phyloP scores from a whole-genome alignment of 139 green algal species.

The Limnomonas spitsbergensis region DNA sequence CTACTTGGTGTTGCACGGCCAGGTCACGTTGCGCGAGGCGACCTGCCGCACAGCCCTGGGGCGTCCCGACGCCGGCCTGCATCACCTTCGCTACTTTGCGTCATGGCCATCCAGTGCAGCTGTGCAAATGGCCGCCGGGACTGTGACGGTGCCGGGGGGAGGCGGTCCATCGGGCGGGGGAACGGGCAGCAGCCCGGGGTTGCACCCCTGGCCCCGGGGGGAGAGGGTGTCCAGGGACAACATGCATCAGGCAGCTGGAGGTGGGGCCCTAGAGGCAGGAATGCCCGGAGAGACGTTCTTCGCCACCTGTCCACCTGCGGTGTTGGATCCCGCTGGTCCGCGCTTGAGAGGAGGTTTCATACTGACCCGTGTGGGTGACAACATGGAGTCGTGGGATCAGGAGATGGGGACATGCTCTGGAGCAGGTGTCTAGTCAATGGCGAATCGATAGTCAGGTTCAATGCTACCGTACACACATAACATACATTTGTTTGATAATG shows the following conservation, averaged over 20 bases:
- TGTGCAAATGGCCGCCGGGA: not conserved
- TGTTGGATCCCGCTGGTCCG: not conserved
- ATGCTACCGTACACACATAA: too few species aligned
- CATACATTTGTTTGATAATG: too few species aligned
- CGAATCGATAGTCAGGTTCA: too few species aligned
- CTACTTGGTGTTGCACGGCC: slow-evolving; percentile 11
- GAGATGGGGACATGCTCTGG: too few species aligned
- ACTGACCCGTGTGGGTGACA: not conserved
- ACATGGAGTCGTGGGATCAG: too few species aligned
- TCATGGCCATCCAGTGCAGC: not conserved
- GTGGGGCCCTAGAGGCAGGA: not conserved
- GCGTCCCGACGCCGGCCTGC: not conserved
- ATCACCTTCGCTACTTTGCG: not conserved
- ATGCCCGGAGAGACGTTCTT: not conserved
- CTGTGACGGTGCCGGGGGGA: not conserved
- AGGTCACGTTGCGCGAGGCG: not conserved
- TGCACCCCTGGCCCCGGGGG: not conserved
- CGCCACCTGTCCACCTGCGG: not conserved
- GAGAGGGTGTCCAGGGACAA: not conserved
- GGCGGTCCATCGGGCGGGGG: not conserved
- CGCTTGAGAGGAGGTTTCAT: not conserved
- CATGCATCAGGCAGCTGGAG: not conserved
- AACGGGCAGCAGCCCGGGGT: not conserved
- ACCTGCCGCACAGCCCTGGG: not conserved
- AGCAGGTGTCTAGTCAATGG: too few species aligned